Conservation (phyloP, 306 rosid genomes). For the Citrullus colocynthis region DNA sequence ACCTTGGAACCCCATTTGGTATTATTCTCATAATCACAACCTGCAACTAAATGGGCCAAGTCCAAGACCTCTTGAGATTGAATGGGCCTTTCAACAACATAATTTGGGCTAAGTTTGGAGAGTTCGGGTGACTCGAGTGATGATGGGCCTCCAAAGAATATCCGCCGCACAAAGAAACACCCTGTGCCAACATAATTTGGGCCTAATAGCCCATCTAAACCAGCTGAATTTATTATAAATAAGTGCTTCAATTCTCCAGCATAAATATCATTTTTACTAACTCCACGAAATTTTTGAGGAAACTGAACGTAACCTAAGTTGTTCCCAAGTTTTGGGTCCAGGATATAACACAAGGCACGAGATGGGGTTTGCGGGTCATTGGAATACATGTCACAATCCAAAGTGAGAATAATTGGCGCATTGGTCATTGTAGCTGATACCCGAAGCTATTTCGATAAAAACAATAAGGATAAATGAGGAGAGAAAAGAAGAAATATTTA, state of each 20-base stretch:
- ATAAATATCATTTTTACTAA: conserved; percentile 2
- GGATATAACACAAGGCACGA: conserved; percentile 19
- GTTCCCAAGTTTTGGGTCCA: background rate
- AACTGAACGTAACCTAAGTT: conserved; percentile 21
- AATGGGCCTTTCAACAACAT: conserved; percentile 14
- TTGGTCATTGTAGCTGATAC: conserved; percentile 33
- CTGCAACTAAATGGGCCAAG: conserved; percentile 17
- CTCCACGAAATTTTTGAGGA: conserved; percentile 12
- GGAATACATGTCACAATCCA: conserved; percentile 28
- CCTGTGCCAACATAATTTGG: conserved; percentile 18
- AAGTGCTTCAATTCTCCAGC: background rate
- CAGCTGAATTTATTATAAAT: background rate
- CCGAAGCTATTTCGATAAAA: conserved; percentile 14
- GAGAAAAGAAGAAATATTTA: background rate
- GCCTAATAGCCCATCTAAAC: conserved; percentile 23
- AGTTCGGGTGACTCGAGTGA: conserved; percentile 2
- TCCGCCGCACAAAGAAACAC: conserved; percentile 20
- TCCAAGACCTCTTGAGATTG: background rate
- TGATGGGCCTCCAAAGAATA: conserved; percentile 26
- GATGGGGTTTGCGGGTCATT: conserved; percentile 23
- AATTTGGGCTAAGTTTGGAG: background rate
- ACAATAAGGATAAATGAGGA: background rate
- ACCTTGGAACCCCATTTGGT: conserved; percentile 34
- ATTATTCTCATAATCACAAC: conserved; percentile 18
- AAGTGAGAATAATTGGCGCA: conserved; percentile 24